phyloP scores from a whole-genome alignment of 495 filamentous ascomycete species.

The Neurospora sp. region DNA sequence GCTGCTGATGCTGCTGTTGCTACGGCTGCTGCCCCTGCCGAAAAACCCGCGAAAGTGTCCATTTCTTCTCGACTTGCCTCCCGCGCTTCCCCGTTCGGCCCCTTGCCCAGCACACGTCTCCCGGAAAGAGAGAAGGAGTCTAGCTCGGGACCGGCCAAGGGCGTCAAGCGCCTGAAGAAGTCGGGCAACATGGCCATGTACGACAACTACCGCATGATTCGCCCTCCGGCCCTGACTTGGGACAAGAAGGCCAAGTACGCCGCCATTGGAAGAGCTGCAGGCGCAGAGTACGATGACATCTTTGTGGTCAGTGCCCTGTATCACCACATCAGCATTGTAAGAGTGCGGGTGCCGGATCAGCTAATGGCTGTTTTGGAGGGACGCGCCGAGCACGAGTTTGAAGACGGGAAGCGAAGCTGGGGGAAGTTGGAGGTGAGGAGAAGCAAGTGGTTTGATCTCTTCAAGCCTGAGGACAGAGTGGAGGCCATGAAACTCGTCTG shows the following conservation, averaged over 20 bases:
- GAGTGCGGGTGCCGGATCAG: conserved; percentile 58
- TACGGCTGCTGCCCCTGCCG: neutral
- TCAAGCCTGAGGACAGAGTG: conserved; percentile 54
- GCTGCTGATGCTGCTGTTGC: neutral
- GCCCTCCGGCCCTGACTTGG: conserved; percentile 58
- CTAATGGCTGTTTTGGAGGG: conserved; percentile 49
- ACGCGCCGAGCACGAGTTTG: conserved; percentile 8
- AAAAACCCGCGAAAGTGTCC: conserved; percentile 1
- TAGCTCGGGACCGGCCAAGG: conserved; percentile 23
- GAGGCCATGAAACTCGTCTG: conserved; percentile 65
- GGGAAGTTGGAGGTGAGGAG: conserved; percentile 54
- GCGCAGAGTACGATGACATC: conserved; percentile 48
- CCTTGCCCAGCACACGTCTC: neutral
- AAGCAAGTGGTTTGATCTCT: conserved; percentile 71
- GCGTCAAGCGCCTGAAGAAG: conserved; percentile 36
- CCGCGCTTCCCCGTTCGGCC: neutral
- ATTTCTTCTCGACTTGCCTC: neutral
- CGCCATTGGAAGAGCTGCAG: conserved; percentile 54
- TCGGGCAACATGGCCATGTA: conserved; percentile 41
- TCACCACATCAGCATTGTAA: conserved; percentile 69
- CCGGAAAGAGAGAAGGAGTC: neutral
- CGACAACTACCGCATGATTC: conserved; percentile 48
- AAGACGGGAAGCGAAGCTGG: conserved; percentile 26
- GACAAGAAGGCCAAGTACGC: conserved; percentile 66
- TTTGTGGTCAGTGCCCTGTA: conserved; percentile 76